Conservation (phyloP, 2,329 filamentous ascomycete genomes). For the Hypoxylon sp. region DNA sequence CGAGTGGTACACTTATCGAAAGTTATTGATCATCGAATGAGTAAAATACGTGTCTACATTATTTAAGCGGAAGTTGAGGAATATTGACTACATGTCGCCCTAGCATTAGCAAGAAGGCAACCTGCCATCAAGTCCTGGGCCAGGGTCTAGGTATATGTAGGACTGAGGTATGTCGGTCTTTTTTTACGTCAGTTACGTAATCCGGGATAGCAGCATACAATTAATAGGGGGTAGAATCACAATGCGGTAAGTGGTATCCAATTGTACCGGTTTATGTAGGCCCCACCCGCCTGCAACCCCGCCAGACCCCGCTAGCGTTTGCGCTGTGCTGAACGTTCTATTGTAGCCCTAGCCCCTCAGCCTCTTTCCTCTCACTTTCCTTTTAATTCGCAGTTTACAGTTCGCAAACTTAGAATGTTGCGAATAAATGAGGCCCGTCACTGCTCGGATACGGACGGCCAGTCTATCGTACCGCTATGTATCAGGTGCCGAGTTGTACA, state of each 20-base stretch:
- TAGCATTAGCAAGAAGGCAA: background rate
- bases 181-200: background rate
- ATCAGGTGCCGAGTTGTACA: background rate
- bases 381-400: background rate
- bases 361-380: too few relatives aligned
- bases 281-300: too few relatives aligned
- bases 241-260: background rate
- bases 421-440: too few relatives aligned
- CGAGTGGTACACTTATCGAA: background rate
- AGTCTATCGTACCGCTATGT: background rate
- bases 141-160: too few relatives aligned
- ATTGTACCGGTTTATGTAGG: too few relatives aligned
- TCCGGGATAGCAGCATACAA: background rate
- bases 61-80: background rate
- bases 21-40: background rate
- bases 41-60: background rate
- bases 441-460: too few relatives aligned
- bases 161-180: too few relatives aligned
- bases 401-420: too few relatives aligned
- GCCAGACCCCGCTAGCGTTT: background rate
- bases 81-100: background rate
- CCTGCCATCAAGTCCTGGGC: background rate
- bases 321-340: background rate
- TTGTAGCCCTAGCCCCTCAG: too few relatives aligned
- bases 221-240: background rate